phyloP scores from a whole-genome alignment of 805 yeast genomes.

The Debaryomyces hansenii region DNA sequence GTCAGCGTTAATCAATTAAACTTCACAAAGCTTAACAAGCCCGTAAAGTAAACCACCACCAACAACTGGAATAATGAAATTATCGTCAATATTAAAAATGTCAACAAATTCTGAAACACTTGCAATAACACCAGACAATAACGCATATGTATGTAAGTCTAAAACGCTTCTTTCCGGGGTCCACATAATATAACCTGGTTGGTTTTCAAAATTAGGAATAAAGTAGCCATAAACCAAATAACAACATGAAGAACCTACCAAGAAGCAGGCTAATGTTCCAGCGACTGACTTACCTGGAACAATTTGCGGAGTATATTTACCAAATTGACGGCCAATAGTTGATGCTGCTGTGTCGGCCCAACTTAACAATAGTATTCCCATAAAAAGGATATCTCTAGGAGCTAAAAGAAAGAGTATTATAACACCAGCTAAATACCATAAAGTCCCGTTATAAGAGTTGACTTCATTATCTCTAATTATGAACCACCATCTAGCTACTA shows the following conservation, averaged over 20 bases:
- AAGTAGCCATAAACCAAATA: conserved; percentile 70
- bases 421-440: conserved; percentile 84
- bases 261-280: conserved; percentile 85
- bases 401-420: conserved; percentile 65
- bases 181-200: conserved; percentile 65
- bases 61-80: conserved; percentile 88
- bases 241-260: conserved; percentile 67
- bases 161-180: conserved; percentile 58
- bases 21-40: conserved; percentile 32
- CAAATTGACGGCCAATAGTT: conserved; percentile 84
- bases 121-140: conserved; percentile 77
- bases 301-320: conserved; percentile 78
- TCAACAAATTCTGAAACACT: conserved; percentile 85
- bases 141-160: conserved; percentile 51
- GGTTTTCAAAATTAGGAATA: conserved; percentile 61
- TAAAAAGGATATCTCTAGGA: conserved; percentile 77
- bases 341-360: conserved; percentile 99
- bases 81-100: conserved; percentile 79
- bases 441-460: conserved; percentile 72
- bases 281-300: conserved; percentile 79
- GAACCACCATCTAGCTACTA: conserved; percentile 71
- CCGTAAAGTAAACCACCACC: conserved; percentile 65
- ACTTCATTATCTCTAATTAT: conserved; percentile 85
- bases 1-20: neutral
- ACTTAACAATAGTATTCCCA: conserved; percentile 77